A percentile compares a stretch with the other conserved stretches of the same genome.
phyloP scores from a whole-genome alignment of 345 rosid species.

The Salix koriyanagi region DNA sequence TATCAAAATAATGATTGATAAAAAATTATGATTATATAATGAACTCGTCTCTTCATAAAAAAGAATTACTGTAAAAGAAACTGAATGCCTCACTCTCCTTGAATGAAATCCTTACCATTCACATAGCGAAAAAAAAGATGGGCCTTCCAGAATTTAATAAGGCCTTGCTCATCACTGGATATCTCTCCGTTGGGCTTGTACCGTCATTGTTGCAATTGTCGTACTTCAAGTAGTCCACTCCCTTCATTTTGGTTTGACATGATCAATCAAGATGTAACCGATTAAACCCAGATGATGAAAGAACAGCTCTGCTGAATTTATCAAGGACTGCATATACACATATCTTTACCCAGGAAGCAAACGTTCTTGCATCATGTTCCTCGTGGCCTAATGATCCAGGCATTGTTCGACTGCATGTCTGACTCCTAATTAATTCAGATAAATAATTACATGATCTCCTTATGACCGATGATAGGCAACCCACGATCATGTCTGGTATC shows the following conservation, averaged over 20 bases:
- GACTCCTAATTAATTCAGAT: slow-evolving; percentile 34
- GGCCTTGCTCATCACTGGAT: slow-evolving; percentile 86
- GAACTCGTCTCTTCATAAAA: no score
- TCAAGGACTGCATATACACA: not conserved
- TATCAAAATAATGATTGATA: not conserved
- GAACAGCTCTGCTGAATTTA: no score
- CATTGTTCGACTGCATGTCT: slow-evolving; percentile 74
- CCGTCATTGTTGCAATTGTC: slow-evolving; percentile 75
- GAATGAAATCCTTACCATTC: slow-evolving; percentile 52
- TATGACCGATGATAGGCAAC: no score
- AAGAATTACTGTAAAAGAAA: not conserved
- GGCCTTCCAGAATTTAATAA: slow-evolving; percentile 64
- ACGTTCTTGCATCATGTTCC: slow-evolving; percentile 80
- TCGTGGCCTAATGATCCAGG: slow-evolving; percentile 86
- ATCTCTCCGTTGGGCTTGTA: slow-evolving; percentile 65
- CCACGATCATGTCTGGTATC: no score
- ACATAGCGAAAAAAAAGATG: slow-evolving; percentile 75
- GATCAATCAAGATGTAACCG: no score
- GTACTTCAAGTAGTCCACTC: slow-evolving; percentile 85
- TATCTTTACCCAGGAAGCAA: slow-evolving; percentile 69
- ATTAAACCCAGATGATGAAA: no score
- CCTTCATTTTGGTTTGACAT: slow-evolving; percentile 33
- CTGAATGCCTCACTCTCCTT: no score
- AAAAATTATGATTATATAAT: no score
- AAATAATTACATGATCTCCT: no score